phyloP scores from a whole-genome alignment of 2,329 filamentous ascomycete species.

The Eutypella sp. region DNA sequence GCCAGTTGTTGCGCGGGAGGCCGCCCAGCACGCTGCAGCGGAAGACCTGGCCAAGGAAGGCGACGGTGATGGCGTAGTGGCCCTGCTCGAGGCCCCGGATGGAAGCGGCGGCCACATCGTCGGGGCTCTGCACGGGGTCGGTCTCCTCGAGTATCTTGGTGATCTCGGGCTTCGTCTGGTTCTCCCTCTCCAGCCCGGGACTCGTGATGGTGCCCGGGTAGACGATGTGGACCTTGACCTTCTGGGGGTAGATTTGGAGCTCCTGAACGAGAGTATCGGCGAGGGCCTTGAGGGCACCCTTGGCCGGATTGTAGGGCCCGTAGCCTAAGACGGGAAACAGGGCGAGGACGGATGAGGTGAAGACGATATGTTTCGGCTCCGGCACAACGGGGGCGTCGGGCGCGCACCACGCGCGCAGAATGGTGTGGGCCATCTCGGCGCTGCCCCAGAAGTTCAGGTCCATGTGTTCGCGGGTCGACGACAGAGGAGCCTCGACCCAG shows the following conservation, averaged over 20 bases:
- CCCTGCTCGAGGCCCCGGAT: slow-evolving; percentile 75
- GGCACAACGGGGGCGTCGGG: slow-evolving; percentile 38
- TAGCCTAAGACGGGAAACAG: slow-evolving; percentile 81
- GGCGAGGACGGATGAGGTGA: slow-evolving; percentile 74
- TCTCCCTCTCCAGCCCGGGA: slow-evolving; percentile 71
- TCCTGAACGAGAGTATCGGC: slow-evolving; percentile 83
- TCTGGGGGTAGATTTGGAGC: slow-evolving; percentile 77
- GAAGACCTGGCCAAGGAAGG: slow-evolving; percentile 67
- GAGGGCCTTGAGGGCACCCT: slow-evolving; percentile 77
- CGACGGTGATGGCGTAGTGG: slow-evolving; percentile 73
- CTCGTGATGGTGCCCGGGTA: slow-evolving; percentile 79
- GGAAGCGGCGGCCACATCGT: slow-evolving; percentile 66
- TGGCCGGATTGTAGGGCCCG: slow-evolving; percentile 74
- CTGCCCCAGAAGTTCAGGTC: slow-evolving; percentile 88
- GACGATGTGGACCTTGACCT: slow-evolving; percentile 75
- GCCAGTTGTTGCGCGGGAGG: slow-evolving; percentile 51
- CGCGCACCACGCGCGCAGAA: slow-evolving; percentile 68
- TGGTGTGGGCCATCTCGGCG: slow-evolving; percentile 79
- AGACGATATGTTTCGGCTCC: slow-evolving; percentile 72
- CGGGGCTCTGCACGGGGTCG: slow-evolving; percentile 75
- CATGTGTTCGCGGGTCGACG: slow-evolving; percentile 72
- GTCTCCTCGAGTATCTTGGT: slow-evolving; percentile 74
- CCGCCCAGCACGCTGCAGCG: slow-evolving; percentile 55
- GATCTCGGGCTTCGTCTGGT: slow-evolving; percentile 72
- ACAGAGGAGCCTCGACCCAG: slow-evolving; percentile 68